These are phyloP conservation scores for Pseudogymnoascus sp. DNA, from an alignment of 2,329 filamentous ascomycete species.

Conservation along the genomic window DNA sequence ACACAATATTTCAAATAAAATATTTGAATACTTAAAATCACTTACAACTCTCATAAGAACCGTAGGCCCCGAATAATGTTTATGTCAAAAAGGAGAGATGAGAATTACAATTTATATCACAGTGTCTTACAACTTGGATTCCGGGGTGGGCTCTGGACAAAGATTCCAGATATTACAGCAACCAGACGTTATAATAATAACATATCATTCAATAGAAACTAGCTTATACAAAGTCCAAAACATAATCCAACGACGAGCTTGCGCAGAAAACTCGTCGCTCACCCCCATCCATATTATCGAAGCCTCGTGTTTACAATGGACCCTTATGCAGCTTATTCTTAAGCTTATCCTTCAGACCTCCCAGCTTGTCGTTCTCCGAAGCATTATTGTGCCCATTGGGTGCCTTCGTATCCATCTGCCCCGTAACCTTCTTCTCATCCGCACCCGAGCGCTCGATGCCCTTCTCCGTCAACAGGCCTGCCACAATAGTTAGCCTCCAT, in stretches of 20 bases:
- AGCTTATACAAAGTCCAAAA: background rate
- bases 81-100: background rate
- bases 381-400: constrained; percentile 21
- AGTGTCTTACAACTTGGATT: background rate
- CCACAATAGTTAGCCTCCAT: constrained; percentile 11
- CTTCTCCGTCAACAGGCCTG: constrained; percentile 3
- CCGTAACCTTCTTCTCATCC: constrained; percentile 17
- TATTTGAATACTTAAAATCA: too few species aligned
- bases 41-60: too few species aligned
- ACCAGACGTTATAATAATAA: background rate
- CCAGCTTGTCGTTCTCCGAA: constrained; percentile 25
- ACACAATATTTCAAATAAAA: too few species aligned
- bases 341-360: constrained; percentile 54
- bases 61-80: background rate
- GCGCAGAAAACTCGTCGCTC: background rate
- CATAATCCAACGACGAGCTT: background rate
- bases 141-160: background rate
- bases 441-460: background rate
- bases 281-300: background rate
- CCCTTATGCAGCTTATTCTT: constrained; percentile 57
- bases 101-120: background rate
- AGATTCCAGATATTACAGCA: background rate
- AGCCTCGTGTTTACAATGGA: background rate
- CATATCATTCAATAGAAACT: background rate
- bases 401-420: constrained; percentile 13